Conservation (phyloP, 495 filamentous ascomycete genomes). For the Annulohypoxylon stygium region DNA sequence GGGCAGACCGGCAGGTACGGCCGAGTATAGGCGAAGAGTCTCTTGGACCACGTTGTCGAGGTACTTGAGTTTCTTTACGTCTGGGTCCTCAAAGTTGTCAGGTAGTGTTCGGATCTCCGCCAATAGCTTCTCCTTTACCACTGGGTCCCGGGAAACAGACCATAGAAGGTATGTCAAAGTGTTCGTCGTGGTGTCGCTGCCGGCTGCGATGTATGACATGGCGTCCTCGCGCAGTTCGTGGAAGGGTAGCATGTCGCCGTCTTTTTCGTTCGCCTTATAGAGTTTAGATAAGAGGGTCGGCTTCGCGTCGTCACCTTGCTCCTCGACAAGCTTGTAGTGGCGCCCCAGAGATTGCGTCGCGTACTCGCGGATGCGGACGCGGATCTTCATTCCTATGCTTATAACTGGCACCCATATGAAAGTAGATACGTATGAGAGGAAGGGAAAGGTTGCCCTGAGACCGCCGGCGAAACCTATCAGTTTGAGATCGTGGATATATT, state of each 20-base stretch:
- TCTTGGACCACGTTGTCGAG: constrained; percentile 69
- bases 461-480: constrained; percentile 26
- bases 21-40: constrained; percentile 68
- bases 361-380: constrained; percentile 48
- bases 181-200: constrained; percentile 65
- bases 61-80: constrained; percentile 59
- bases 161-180: constrained; percentile 60
- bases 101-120: constrained; percentile 56
- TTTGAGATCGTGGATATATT: constrained; percentile 40
- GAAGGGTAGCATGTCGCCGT: constrained; percentile 44
- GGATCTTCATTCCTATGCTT: constrained; percentile 10
- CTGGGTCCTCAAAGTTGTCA: constrained; percentile 54
- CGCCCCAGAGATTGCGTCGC: constrained; percentile 56
- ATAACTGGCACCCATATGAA: constrained; percentile 39
- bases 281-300: constrained; percentile 59
- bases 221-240: constrained; percentile 47
- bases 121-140: constrained; percentile 54
- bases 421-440: constrained; percentile 38
- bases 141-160: constrained; percentile 46
- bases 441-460: constrained; percentile 25
- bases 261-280: constrained; percentile 49
- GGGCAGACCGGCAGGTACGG: constrained; percentile 57
- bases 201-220: constrained; percentile 58
- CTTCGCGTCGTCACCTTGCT: constrained; percentile 58
- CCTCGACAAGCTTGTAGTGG: constrained; percentile 57